Base-by-base conservation (phyloP, 352 stramenopile genomes). In the Globisporangium lucens region DNA sequence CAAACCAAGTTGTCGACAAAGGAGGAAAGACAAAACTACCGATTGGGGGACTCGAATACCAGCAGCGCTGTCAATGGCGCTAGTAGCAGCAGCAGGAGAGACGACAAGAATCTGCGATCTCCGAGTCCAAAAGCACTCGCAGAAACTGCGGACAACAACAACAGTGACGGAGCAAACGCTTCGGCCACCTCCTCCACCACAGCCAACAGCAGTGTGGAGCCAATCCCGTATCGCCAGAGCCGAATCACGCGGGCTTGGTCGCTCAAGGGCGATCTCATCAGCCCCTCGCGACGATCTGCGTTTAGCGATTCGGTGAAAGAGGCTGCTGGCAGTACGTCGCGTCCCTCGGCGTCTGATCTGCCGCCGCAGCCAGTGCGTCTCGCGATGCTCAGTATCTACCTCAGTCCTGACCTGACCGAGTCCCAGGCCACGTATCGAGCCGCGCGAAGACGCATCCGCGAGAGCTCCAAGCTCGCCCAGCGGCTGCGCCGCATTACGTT, bases 341-440 rank as follows among this genome's bases (percentile, higher is more conserved):
- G 70, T 1, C 41, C 68, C 3, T 22, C 46, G 38, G 46, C 76
- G 2, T 63, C 73, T 15, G 75, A 87, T 12, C 29, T 81, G 10
- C 41, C 70, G 4, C 36, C 68, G 0, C 76, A 84, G 33, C 77
- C 79, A 24, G 75, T 87, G n/a, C 63, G 74, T 0, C 63, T 86
- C 15, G 68, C 79, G 43, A 83, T 88, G 75, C 77, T 75, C 4
- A 88, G 71, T 61, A 87, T 89, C 56, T 89, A 89, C 49, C 67
- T 89, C 22, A 84, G 76, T 43, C 78, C 80, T 7, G 80, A 87
- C 56, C 59, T 89, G 5, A 72, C 66, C 3, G 70, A 78, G 29
- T 73, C 69, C 0, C 75, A 77, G n/a, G 77, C 76, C 38, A 75
- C 69, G 22, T 60, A 84, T 24, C 70, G 78, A 43, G 79, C 78